Conservation (phyloP, 805 yeast genomes). For the Candida easanensis region DNA sequence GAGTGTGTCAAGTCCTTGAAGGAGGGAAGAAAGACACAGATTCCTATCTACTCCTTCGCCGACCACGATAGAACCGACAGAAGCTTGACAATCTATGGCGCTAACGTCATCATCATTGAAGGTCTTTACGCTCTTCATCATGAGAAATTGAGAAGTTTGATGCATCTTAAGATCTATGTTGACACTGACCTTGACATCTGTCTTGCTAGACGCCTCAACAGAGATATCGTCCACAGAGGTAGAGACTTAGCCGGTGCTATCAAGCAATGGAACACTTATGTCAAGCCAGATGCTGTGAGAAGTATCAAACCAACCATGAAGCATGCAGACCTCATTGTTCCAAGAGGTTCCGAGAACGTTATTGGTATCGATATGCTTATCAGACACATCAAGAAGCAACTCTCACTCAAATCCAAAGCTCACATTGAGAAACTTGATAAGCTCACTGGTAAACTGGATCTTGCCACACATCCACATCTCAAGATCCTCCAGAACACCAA, state of each 20-base stretch:
- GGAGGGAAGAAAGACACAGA: conserved; percentile 61
- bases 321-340: conserved; percentile 84
- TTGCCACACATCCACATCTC: conserved; percentile 19
- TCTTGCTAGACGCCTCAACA: conserved; percentile 77
- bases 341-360: conserved; percentile 80
- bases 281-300: conserved; percentile 85
- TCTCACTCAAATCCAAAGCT: conserved; percentile 57
- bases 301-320: conserved; percentile 73
- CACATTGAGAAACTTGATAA: conserved; percentile 64
- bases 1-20: conserved; percentile 64
- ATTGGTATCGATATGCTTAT: conserved; percentile 80
- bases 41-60: conserved; percentile 70
- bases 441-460: conserved; percentile 44
- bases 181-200: conserved; percentile 95
- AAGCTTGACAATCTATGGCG: conserved; percentile 81
- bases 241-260: conserved; percentile 80
- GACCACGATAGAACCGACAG: conserved; percentile 58
- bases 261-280: conserved; percentile 86
- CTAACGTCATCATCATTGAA: conserved; percentile 88
- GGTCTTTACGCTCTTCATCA: conserved; percentile 85
- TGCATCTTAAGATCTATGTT: conserved; percentile 87
- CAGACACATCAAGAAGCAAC: conserved; percentile 72
- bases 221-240: conserved; percentile 86
- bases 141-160: conserved; percentile 60
- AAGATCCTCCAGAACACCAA: conserved; percentile 43